A percentile compares a stretch with the other conserved stretches of the same genome.
These are phyloP conservation scores for Penicillium hordei DNA, from an alignment of 2,329 filamentous ascomycete genomes.

Conservation along the genomic window DNA sequence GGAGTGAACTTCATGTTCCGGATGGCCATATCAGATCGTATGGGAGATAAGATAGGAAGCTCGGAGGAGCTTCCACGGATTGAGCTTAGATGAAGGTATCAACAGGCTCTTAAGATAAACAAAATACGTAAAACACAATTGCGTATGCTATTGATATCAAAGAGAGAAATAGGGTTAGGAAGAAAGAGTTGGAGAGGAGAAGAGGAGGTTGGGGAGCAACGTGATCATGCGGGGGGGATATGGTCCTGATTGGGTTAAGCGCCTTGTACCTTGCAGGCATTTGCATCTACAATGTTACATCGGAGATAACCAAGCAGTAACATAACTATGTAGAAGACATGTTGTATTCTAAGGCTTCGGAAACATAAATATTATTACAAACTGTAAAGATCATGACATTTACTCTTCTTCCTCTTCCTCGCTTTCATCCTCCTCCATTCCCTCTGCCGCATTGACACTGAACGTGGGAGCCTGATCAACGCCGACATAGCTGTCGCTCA, in stretches of 20 bases:
- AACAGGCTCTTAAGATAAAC: background rate
- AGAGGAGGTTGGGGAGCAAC: constrained; percentile 5
- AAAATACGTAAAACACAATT: background rate
- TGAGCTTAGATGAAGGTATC: background rate
- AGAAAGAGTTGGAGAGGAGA: background rate
- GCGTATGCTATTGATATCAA: background rate
- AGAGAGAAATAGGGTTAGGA: background rate
- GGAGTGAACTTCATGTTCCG: constrained; percentile 44
- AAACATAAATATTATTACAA: constrained; percentile 22
- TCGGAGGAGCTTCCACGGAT: constrained; percentile 9
- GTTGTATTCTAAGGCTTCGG: constrained; percentile 15
- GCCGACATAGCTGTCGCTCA: constrained; percentile 96
- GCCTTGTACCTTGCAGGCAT: background rate
- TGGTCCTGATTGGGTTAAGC: constrained; percentile 7
- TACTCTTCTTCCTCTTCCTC: constrained; percentile 72
- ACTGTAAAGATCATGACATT: constrained; percentile 14
- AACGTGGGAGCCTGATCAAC: constrained; percentile 96
- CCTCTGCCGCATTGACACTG: constrained; percentile 79
- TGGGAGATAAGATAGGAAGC: constrained; percentile 22
- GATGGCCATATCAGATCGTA: constrained; percentile 39
- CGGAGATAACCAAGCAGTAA: background rate
- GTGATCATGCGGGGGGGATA: constrained; percentile 5
- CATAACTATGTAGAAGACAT: constrained; percentile 11
- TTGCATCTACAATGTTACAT: background rate
- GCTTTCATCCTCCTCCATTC: constrained; percentile 91